A percentile compares a stretch with the other conserved stretches of the same genome.
Evolutionary conservation across 805 yeast species (phyloP).

Genomic region (Myxozyma udenii): DNA sequence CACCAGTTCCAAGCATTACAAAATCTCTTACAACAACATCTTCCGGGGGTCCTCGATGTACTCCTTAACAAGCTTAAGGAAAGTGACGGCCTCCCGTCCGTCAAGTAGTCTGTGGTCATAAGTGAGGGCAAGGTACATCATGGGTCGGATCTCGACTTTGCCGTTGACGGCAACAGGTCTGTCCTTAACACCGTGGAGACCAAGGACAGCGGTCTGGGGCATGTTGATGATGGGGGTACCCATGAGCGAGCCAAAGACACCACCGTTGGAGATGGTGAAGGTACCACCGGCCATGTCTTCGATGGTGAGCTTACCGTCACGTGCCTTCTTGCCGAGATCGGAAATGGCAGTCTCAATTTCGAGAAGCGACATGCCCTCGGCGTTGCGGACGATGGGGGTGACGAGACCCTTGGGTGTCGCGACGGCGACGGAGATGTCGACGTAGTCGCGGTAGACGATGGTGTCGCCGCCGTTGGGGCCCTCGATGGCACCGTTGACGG

Average conservation of each 20-base stretch:
- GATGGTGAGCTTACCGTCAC: conserved; percentile 91
- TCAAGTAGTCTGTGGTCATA: conserved; percentile 97
- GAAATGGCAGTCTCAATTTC: conserved; percentile 87
- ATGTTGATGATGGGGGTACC: conserved; percentile 98
- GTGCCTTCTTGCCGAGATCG: conserved; percentile 82
- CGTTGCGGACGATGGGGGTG: conserved; percentile 96
- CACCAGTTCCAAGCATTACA: background rate
- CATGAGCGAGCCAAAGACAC: conserved; percentile 94
- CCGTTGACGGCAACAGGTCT: conserved; percentile 97
- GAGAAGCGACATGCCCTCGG: conserved; percentile 81
- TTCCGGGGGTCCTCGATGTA: conserved; percentile 98
- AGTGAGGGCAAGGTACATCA: conserved; percentile 98
- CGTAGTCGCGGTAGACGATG: conserved; percentile 92
- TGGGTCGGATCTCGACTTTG: conserved; percentile 93
- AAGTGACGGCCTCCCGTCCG: conserved; percentile 98
- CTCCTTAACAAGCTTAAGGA: conserved; percentile 94
- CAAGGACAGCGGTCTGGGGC: conserved; percentile 98
- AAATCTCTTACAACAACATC: conserved; percentile 61
- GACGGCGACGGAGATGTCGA: conserved; percentile 93
- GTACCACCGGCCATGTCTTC: conserved; percentile 99
- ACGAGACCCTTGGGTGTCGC: conserved; percentile 99
- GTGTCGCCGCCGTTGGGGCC: conserved; percentile 67
- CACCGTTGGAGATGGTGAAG: conserved; percentile 98
- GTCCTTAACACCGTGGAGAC: conserved; percentile 95
- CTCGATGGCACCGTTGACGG: conserved; percentile 93